Evolutionary conservation across 129 eudicot genomes (phyloP), one percentile per base, ranked within the genome.

Genomic region (Mikania micrantha): DNA sequence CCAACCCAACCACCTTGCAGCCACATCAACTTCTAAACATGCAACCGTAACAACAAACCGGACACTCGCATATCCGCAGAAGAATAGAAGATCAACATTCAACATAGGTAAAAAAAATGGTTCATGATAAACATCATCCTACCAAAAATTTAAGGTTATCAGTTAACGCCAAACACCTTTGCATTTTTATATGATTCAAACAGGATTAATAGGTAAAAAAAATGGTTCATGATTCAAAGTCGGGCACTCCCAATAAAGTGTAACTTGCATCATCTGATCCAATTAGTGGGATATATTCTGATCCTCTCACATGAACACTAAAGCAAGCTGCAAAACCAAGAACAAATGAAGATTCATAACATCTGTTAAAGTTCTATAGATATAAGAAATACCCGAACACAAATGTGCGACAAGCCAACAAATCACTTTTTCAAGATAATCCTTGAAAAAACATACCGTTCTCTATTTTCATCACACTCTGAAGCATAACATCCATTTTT

Each of bases 401-500:
- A 13, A 60, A 29, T 13, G 53, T 39, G 66, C 58, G 39, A 10
- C 75, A 58, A 19, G 13, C 65, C 58, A 56, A 10, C 75, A 58
- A 19, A 19, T 71, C 36, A 27, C 16, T 1, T 59, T 12, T 4
- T 21, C 19, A 40, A 39, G 35, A 63, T 39, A 63, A 38, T 11
- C 68, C 6, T 29, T 66, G 22, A 31, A 31, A 20, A 15, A 47
- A 2, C 73, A 58, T 88, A 93, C 99, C 99, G 27, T 89, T 88
- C 75, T 93, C 99, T 76, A 93, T 93, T 74, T 93, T 93, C 90
- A 86, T 86, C 5, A 93, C 95, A 39, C 96, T 93, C 53, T 93
- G 98, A 49, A 93, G 98, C 98, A 93, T 88, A 1, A 66, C 70
- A 22, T 93, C 99, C 99, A 93, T 93, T 80, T 93, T 93, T 15